Percentiles rank a stretch among this genome's conserved stretches.
These are phyloP conservation scores for Aspergillus sp. DNA, from an alignment of 2,329 filamentous ascomycete species.

Conservation along the genomic window DNA sequence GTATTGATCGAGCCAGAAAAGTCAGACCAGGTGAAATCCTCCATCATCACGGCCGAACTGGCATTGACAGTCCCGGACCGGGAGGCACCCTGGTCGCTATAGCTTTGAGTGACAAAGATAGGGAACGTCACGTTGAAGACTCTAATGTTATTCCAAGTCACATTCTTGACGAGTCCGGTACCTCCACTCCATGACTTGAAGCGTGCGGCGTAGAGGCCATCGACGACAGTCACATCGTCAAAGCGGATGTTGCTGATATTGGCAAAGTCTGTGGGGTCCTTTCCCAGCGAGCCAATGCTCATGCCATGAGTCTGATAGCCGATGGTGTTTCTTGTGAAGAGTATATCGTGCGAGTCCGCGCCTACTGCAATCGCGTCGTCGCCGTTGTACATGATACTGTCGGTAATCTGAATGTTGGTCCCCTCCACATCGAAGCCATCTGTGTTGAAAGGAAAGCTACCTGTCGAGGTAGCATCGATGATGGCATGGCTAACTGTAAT, in stretches of 20 bases:
- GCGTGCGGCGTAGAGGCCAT: slow-evolving; percentile 45
- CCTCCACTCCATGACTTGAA: slow-evolving; percentile 51
- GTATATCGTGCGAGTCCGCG: slow-evolving; percentile 41
- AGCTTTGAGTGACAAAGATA: slow-evolving; percentile 51
- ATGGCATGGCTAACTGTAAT: slow-evolving; percentile 45
- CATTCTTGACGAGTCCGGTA: slow-evolving; percentile 45
- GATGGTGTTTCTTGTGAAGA: slow-evolving; percentile 44
- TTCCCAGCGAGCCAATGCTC: slow-evolving; percentile 48
- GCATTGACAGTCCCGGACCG: slow-evolving; percentile 35
- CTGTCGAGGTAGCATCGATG: slow-evolving; percentile 42
- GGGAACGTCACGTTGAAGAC: slow-evolving; percentile 50
- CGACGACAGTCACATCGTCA: slow-evolving; percentile 45
- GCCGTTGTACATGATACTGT: slow-evolving; percentile 44
- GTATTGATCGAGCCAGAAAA: slow-evolving; percentile 48
- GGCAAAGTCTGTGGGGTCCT: slow-evolving; percentile 37
- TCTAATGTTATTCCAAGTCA: slow-evolving; percentile 49
- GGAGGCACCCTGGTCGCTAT: slow-evolving; percentile 43
- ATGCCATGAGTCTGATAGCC: slow-evolving; percentile 49
- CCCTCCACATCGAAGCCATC: slow-evolving; percentile 36
- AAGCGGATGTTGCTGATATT: slow-evolving; percentile 48
- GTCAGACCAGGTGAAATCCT: slow-evolving; percentile 46
- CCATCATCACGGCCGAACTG: slow-evolving; percentile 42
- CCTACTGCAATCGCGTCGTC: slow-evolving; percentile 48
- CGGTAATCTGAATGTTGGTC: slow-evolving; percentile 30
- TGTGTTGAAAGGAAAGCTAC: slow-evolving; percentile 47